Conservation (phyloP, 2,329 filamentous ascomycete genomes). For the Colletotrichum neosansevieriae region DNA sequence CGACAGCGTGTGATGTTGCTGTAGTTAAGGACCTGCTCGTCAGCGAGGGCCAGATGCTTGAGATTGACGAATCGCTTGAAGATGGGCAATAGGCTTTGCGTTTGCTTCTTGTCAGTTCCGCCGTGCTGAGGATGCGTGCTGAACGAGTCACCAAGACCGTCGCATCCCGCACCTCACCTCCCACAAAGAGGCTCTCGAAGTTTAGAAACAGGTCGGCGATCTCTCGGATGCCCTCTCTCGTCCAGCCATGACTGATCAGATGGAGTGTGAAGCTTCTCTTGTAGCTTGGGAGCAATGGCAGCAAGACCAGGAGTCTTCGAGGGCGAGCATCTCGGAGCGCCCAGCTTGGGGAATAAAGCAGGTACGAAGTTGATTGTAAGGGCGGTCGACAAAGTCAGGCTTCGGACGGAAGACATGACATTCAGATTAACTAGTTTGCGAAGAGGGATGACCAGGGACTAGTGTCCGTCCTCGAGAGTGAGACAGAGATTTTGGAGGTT, state of each 20-base stretch:
- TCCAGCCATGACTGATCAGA: too few relatives aligned
- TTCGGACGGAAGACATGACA: background rate
- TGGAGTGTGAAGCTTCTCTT: too few relatives aligned
- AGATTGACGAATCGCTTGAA: background rate
- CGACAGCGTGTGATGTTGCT: too few relatives aligned
- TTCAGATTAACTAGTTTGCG: background rate
- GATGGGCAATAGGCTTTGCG: background rate
- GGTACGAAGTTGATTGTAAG: too few relatives aligned
- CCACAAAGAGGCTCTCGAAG: too few relatives aligned
- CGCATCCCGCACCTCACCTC: background rate
- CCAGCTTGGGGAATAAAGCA: too few relatives aligned
- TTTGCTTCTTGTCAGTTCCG: background rate
- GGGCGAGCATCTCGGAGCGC: too few relatives aligned
- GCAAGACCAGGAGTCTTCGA: too few relatives aligned
- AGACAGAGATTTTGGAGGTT: background rate
- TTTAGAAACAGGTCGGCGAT: too few relatives aligned
- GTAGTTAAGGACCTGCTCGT: background rate
- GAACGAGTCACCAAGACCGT: background rate
- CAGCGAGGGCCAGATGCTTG: background rate
- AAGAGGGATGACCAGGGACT: background rate
- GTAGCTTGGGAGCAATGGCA: too few relatives aligned
- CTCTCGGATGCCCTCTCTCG: too few relatives aligned
- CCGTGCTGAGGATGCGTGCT: background rate
- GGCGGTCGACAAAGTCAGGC: rapidly evolving
- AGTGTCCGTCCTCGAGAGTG: background rate